These are phyloP conservation scores for Kurtzmaniella natalensis DNA, from an alignment of 1,139 yeast species.

Conservation along the genomic window DNA sequence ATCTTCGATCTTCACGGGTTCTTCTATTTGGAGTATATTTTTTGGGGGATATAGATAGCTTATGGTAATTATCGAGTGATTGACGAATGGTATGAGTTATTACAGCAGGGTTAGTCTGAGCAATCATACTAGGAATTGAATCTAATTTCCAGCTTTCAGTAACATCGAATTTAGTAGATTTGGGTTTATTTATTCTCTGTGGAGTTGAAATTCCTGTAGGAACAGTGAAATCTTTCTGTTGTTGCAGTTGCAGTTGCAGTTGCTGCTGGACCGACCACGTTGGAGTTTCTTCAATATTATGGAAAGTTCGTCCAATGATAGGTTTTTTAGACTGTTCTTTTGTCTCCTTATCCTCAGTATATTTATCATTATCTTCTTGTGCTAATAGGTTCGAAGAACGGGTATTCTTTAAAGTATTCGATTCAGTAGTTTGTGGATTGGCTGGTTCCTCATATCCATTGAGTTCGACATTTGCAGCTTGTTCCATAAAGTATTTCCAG, in stretches of 20 bases:
- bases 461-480: conserved; percentile 66
- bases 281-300: conserved; percentile 28
- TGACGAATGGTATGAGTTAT: conserved; percentile 29
- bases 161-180: conserved; percentile 16
- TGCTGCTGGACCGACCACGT: conserved; percentile 37
- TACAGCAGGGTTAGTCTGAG: conserved; percentile 8
- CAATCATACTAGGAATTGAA: conserved; percentile 20
- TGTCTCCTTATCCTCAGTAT: conserved; percentile 1
- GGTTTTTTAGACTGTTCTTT: conserved; percentile 19
- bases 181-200: conserved; percentile 17
- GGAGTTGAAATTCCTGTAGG: conserved; percentile 42
- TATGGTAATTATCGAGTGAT: conserved; percentile 32
- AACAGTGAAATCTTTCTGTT: too few relatives aligned
- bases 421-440: conserved; percentile 10
- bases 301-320: conserved; percentile 13
- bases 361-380: conserved; percentile 9
- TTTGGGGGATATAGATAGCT: conserved; percentile 33
- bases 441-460: conserved; percentile 54
- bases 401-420: conserved; percentile 10
- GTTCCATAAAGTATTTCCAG: conserved; percentile 75
- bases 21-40: conserved; percentile 23
- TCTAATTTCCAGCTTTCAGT: conserved; percentile 22
- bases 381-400: conserved; percentile 12
- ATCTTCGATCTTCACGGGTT: conserved; percentile 23
- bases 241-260: conserved; percentile 13